Conservation (phyloP, 2,329 filamentous ascomycete genomes). For the Phyllosticta paracitricarpa region DNA sequence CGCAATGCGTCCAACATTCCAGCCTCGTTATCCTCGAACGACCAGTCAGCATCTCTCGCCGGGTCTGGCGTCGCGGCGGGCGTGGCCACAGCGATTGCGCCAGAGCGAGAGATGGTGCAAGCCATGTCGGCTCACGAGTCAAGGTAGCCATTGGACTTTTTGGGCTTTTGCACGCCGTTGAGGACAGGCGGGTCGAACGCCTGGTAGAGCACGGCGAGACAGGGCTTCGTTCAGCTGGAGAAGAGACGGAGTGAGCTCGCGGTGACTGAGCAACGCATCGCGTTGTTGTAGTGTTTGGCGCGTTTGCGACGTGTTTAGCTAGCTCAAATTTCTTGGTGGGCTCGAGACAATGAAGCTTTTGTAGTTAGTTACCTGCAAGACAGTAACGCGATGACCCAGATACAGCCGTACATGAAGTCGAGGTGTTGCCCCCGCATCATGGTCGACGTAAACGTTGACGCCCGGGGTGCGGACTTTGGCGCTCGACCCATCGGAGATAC, state of each 20-base stretch:
- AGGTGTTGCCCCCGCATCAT: no score
- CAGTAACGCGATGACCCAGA: no score
- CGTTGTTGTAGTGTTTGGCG: not conserved
- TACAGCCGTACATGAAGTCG: no score
- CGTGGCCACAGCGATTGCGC: constrained; percentile 25
- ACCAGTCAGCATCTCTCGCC: constrained; percentile 80
- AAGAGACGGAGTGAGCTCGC: not conserved
- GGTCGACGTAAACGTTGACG: no score
- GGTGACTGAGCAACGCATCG: not conserved
- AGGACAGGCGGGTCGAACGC: constrained; percentile 38
- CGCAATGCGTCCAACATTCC: constrained; percentile 99
- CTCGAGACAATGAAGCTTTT: not conserved
- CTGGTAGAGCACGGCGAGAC: constrained; percentile 39
- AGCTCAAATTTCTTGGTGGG: not conserved
- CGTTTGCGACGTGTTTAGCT: not conserved
- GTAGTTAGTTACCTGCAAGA: no score
- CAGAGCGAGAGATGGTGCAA: constrained; percentile 19
- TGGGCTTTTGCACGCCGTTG: constrained; percentile 39
- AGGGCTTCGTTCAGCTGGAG: not conserved
- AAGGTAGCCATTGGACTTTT: constrained; percentile 40
- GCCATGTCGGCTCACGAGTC: constrained; percentile 42
- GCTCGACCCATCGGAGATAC: no score
- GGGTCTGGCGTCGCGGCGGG: constrained; percentile 22
- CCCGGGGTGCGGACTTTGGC: no score
- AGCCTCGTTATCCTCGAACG: constrained; percentile 82